Base-by-base conservation (phyloP, 2,329 filamentous ascomycete genomes). In the Monilinia fructigena region DNA sequence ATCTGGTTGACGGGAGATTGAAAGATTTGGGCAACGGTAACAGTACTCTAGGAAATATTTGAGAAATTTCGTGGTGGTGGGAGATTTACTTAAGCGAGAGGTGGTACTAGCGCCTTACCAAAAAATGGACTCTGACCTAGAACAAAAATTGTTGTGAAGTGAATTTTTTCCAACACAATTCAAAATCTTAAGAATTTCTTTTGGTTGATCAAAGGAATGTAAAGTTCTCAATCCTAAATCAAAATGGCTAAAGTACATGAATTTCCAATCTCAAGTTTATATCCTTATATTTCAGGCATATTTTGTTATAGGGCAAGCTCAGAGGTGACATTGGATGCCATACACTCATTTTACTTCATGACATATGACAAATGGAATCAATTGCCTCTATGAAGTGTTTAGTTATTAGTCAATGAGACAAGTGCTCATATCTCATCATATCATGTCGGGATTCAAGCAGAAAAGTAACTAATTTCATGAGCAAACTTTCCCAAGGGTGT, bases 1-100 rank as follows among this genome's bases (percentile, higher is more conserved):
- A 70, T 72, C 61, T 68, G 67, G 64, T 69, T 67, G 71, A 66
- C 68, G 70, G 59, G 62, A 28, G 56, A 60, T 65, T 65, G 55
- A 66, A 61, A 59, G 63, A 66, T 52, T 42, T 48, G 52, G 55
- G 55, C 58, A 60, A 60, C 45, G 45, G 58, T 60, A 28, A 61
- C 48, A 54, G 31, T 42, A 26, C 38, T 47, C 38, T 61, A 14
- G 55, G 35, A 61, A 61, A 66, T 65, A 60, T 66, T 66, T 66
- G 50, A 61, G 48, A 66, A 66, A 65, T 65, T 65, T 47, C 47
- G 59, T 23, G 7, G 20, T 66, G 63, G 63, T 66, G 63, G 63
- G 63, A 61, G 55, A 55, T 66, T 66, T 66, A 54, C 38, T 56
- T 65, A 65, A 65, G 63, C 63, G 63, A 65, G 63, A 42, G 12